Evolutionary conservation across 306 rosid genomes (phyloP), one percentile per base, ranked within the genome.

Genomic region (Rosa persica): DNA sequence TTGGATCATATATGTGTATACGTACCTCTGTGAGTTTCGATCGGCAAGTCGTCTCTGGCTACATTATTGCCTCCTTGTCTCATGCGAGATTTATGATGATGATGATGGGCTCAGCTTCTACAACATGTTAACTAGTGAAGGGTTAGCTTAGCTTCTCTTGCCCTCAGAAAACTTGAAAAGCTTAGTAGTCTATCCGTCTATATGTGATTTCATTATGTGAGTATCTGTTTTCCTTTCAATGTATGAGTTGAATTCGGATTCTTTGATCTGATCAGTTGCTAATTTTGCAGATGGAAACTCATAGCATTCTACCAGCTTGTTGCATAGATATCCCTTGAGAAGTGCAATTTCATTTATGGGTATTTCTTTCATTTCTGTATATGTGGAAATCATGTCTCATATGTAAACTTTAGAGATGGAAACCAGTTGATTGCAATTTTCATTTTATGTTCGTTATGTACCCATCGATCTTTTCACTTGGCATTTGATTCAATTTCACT

Each of bases 41-140:
- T 78, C 92, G 98, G 93, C 94, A 90, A 92, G 97, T 86, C 89
- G 57, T 94, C 91, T 81, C 44, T 89, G 93, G 98, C 98, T 94
- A 88, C 83, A 55, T 80, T 19, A 82, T 69, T 77, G 55, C 90
- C 93, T 89, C 86, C 44, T 87, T 86, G 68, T 90, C 83, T 89
- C 97, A 92, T 94, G 97, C 88, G 76, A 85, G 96, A 78, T 81
- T 79, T 82, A 4, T 34, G 86, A 79, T 86, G 46, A 44, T 27
- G 68, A 12, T 30, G 69, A 34, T 34, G 69, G 2, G 47, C 19
- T 39, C 44, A 15, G 71, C 48, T 17, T 19, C 71, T 61, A 27
- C 67, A 25, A 61, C 8, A 61, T 61, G 69, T 5, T 13, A 34
- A 34, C 68, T 62, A 64, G 69, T 11, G 17, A 9, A 27, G 38